phyloP scores from a whole-genome alignment of 2,329 filamentous ascomycete species.

The Aspergillus novoparasiticus region DNA sequence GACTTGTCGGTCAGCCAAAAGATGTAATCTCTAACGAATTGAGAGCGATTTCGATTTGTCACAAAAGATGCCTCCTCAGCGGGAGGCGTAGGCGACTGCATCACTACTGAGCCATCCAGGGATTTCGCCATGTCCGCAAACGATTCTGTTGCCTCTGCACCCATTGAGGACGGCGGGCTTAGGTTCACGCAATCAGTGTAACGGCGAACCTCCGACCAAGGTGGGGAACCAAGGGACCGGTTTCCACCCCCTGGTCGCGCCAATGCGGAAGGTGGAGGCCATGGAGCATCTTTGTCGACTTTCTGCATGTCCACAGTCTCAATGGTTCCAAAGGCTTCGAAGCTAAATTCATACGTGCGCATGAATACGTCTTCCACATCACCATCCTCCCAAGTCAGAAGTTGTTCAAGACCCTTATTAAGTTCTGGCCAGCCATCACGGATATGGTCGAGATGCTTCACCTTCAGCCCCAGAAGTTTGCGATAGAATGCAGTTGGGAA shows the following conservation, averaged over 20 bases:
- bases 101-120: conserved; percentile 23
- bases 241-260: conserved; percentile 6
- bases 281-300: conserved; percentile 38
- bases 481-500: conserved; percentile 85
- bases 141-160: conserved; percentile 22
- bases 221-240: conserved; percentile 14
- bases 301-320: conserved; percentile 59
- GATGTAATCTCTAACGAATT: conserved; percentile 83
- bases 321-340: conserved; percentile 58
- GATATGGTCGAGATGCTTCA: conserved; percentile 74
- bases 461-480: conserved; percentile 71
- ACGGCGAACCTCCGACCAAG: conserved; percentile 28
- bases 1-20: conserved; percentile 79
- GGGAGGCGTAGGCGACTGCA: conserved; percentile 32
- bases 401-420: conserved; percentile 69
- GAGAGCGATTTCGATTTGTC: conserved; percentile 74
- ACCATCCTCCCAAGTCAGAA: conserved; percentile 80
- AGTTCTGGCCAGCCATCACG: conserved; percentile 85
- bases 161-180: conserved; percentile 27
- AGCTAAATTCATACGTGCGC: conserved; percentile 84
- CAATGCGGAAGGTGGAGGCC: conserved; percentile 30
- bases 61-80: conserved; percentile 68
- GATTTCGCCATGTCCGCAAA: conserved; percentile 26
- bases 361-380: conserved; percentile 79
- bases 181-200: conserved; percentile 20